Conservation (phyloP, 495 filamentous ascomycete species). For the Bacidia rubella region DNA sequence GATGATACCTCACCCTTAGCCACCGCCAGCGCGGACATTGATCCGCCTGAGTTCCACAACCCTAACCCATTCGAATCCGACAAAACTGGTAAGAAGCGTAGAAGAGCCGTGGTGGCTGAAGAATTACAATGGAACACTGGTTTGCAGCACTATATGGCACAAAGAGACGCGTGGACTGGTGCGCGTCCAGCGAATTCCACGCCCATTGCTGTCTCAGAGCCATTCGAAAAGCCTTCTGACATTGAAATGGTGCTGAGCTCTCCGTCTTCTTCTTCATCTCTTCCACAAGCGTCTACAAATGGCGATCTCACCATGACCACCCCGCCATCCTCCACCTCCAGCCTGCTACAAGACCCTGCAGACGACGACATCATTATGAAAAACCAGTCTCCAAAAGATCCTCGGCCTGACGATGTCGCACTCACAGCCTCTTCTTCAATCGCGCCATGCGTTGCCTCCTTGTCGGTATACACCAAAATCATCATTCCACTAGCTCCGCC, state of each 20-base stretch:
- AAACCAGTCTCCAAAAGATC: too few species aligned
- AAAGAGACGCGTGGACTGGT: slow-evolving; percentile 80
- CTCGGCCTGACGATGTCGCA: background rate
- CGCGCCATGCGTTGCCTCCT: slow-evolving; percentile 19
- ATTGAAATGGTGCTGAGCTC: too few species aligned
- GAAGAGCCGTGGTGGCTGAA: slow-evolving; percentile 46
- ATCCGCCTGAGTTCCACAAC: slow-evolving; percentile 50
- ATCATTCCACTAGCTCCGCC: slow-evolving; percentile 48
- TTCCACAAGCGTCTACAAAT: background rate
- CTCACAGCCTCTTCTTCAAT: slow-evolving; percentile 3
- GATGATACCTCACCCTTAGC: slow-evolving; percentile 18
- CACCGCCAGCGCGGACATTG: slow-evolving; percentile 1
- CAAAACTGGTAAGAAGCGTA: slow-evolving; percentile 41
- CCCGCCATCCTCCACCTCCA: background rate
- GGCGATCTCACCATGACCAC: background rate
- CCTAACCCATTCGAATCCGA: slow-evolving; percentile 43
- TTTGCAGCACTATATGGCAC: slow-evolving; percentile 55
- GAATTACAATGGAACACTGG: slow-evolving; percentile 80
- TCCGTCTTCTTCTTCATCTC: background rate
- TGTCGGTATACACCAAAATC: slow-evolving; percentile 21
- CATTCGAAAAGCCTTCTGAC: too few species aligned
- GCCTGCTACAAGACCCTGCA: too few species aligned
- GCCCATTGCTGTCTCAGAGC: too few species aligned
- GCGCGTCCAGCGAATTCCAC: slow-evolving; percentile 26
- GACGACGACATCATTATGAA: too few species aligned